Conservation (phyloP, 2,329 filamentous ascomycete species). For the Aspergillus hortae region DNA sequence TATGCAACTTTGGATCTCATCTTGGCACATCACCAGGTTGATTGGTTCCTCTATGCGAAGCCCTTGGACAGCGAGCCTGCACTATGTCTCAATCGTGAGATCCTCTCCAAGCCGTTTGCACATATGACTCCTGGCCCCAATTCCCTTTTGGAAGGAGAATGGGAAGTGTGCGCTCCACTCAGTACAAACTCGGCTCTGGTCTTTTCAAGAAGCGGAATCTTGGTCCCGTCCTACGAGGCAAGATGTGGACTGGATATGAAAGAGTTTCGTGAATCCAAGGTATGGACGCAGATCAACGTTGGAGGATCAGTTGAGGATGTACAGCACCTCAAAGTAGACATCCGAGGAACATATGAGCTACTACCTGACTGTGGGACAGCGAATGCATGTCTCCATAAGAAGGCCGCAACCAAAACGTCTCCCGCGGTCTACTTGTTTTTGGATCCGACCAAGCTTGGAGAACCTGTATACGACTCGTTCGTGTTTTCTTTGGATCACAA, state of each 20-base stretch:
- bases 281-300: constrained; percentile 46
- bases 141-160: constrained; percentile 38
- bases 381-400: constrained; percentile 52
- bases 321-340: constrained; percentile 29
- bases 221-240: constrained; percentile 37
- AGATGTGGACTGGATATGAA: constrained; percentile 38
- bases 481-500: constrained; percentile 53
- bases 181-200: constrained; percentile 31
- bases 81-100: constrained; percentile 39
- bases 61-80: constrained; percentile 36
- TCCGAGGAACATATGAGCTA: constrained; percentile 51
- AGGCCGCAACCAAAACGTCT: constrained; percentile 11
- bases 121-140: constrained; percentile 37
- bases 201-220: constrained; percentile 32
- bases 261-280: constrained; percentile 37
- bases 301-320: constrained; percentile 25
- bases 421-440: constrained; percentile 54
- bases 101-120: constrained; percentile 47
- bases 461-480: constrained; percentile 49
- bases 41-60: constrained; percentile 51
- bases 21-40: constrained; percentile 20
- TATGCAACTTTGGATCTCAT: constrained; percentile 23
- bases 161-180: constrained; percentile 44
- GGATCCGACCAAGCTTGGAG: constrained; percentile 51
- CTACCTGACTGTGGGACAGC: constrained; percentile 58